phyloP scores from a whole-genome alignment of 1,284 basidiomycete species.

The Meira miltonrushii region DNA sequence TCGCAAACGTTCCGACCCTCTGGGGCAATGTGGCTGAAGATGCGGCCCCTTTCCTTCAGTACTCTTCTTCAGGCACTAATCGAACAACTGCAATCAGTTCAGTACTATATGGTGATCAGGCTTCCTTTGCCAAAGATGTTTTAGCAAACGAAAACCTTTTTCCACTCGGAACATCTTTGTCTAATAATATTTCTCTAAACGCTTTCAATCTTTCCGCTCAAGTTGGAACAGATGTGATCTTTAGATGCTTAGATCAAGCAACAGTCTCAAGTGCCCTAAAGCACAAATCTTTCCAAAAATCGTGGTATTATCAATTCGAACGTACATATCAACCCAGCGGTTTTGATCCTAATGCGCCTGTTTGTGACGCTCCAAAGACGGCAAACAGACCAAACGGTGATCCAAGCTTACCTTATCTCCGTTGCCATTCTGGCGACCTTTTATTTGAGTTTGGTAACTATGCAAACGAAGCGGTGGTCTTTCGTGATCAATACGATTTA shows the following conservation, averaged over 20 bases:
- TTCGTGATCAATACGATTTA: constrained; percentile 15
- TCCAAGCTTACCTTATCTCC: constrained; percentile 5
- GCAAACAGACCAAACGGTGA: not conserved
- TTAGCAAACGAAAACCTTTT: not conserved
- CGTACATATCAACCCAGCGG: constrained; percentile 17
- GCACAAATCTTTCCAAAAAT: not conserved
- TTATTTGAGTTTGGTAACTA: constrained; percentile 15
- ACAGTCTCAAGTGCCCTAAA: not conserved
- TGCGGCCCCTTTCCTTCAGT: constrained; percentile 8
- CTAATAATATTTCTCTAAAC: constrained; percentile 3
- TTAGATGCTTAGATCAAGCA: constrained; percentile 7
- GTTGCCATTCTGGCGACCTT: constrained; percentile 22
- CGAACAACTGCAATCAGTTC: constrained; percentile 4
- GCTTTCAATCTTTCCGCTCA: constrained; percentile 10
- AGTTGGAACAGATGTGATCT: constrained; percentile 2
- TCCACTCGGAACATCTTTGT: not conserved
- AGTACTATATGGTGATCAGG: not conserved
- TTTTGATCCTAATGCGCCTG: constrained; percentile 15
- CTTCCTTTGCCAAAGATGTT: not conserved
- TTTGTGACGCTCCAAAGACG: not conserved
- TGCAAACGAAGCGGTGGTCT: constrained; percentile 1
- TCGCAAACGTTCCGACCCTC: not conserved
- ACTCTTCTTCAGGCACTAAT: not conserved
- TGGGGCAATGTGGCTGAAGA: constrained; percentile 4
- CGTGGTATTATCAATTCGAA: constrained; percentile 7